Evolutionary conservation across 2,329 filamentous ascomycete genomes (phyloP).

Genomic region (Nothophaeocryptopus gaeumannii): DNA sequence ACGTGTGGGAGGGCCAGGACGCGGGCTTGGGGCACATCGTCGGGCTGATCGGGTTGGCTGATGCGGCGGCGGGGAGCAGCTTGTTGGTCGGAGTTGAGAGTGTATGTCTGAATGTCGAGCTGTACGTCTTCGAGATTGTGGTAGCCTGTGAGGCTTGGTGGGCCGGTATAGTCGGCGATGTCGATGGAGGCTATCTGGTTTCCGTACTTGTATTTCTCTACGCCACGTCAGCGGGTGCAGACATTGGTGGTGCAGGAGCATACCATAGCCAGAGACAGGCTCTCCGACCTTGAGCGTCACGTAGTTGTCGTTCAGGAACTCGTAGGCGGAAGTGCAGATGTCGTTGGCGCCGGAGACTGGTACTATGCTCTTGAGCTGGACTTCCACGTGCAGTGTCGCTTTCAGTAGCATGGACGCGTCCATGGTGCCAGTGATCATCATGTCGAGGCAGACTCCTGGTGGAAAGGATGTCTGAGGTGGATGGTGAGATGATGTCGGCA

Average conservation of each 20-base stretch:
- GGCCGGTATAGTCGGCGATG: constrained; percentile 41
- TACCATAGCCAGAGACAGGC: constrained; percentile 8
- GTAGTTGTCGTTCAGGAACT: constrained; percentile 30
- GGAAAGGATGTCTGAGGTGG: neutral
- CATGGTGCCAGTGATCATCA: constrained; percentile 10
- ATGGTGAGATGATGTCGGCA: neutral
- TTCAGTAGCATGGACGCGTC: constrained; percentile 21
- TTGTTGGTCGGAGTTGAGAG: constrained; percentile 33
- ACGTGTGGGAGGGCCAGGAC: constrained; percentile 39
- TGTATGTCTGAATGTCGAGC: constrained; percentile 45
- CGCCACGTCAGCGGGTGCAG: too few relatives aligned
- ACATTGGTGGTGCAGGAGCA: constrained; percentile 11
- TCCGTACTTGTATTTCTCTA: constrained; percentile 28
- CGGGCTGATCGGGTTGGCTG: constrained; percentile 25
- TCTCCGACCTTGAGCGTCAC: constrained; percentile 16
- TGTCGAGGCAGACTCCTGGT: neutral
- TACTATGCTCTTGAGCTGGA: constrained; percentile 33
- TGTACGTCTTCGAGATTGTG: constrained; percentile 35
- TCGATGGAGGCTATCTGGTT: constrained; percentile 36
- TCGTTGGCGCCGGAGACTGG: neutral
- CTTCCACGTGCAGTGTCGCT: constrained; percentile 41
- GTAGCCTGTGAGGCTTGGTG: constrained; percentile 17
- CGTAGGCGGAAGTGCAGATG: constrained; percentile 30
- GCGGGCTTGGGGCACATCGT: constrained; percentile 33
- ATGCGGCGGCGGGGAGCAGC: constrained; percentile 23